These are phyloP conservation scores for Dendrobium nobile DNA, from an alignment of 106 monocot species.

Conservation along the genomic window DNA sequence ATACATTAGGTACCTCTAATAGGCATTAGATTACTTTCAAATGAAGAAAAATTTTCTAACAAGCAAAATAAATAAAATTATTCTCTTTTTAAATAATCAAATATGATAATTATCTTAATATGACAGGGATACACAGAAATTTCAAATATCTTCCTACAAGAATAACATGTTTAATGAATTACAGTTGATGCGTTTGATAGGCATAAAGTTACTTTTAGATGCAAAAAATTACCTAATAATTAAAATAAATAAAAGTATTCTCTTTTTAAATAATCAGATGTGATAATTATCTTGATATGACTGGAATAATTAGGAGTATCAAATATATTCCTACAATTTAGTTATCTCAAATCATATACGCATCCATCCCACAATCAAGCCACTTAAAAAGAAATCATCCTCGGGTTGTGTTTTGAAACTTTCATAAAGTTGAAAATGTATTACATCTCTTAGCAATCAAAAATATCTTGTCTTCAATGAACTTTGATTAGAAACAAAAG, in stretches of 20 bases:
- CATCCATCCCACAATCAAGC: background rate
- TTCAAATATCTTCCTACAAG: too few species aligned
- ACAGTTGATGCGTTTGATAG: too few species aligned
- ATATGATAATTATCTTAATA: too few species aligned
- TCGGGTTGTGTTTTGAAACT: background rate
- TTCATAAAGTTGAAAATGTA: too few species aligned
- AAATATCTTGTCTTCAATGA: too few species aligned
- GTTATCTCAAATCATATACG: background rate
- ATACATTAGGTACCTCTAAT: background rate
- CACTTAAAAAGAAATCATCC: background rate
- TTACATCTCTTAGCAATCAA: too few species aligned
- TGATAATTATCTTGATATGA: background rate
- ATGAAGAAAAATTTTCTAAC: background rate
- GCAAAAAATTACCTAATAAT: too few species aligned
- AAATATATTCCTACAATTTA: background rate
- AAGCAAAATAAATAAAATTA: background rate
- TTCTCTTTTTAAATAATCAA: too few species aligned
- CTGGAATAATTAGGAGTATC: background rate
- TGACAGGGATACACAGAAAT: too few species aligned
- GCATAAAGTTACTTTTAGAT: too few species aligned
- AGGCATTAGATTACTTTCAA: background rate
- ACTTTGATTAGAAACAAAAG: too few species aligned
- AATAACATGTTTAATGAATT: too few species aligned
- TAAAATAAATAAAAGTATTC: background rate
- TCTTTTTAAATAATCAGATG: background rate